These are phyloP conservation scores for Talaromyces islandicus DNA, from an alignment of 2,329 filamentous ascomycete genomes.

Conservation along the genomic window DNA sequence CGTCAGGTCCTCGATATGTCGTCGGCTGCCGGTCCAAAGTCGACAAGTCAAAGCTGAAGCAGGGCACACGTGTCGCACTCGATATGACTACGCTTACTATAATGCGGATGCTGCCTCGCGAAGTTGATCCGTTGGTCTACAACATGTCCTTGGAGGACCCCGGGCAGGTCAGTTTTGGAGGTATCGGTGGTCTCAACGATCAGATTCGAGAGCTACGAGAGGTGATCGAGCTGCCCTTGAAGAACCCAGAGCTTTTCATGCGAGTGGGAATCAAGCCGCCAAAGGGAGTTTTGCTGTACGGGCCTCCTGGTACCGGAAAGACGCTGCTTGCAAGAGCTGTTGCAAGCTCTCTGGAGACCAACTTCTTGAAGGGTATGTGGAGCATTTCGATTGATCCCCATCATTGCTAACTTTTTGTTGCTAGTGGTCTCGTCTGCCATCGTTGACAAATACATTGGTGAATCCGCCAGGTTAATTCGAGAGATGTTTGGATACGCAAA, in stretches of 20 bases:
- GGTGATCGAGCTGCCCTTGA: constrained; percentile 94
- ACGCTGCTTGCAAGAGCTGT: constrained; percentile 90
- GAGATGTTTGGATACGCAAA: constrained; percentile 99
- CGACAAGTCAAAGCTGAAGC: constrained; percentile 94
- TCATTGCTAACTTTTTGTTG: not conserved
- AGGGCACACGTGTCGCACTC: constrained; percentile 92
- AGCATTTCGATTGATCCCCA: not conserved
- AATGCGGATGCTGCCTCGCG: constrained; percentile 98
- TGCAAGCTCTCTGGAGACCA: constrained; percentile 92
- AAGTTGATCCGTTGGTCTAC: constrained; percentile 97
- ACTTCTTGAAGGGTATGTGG: constrained; percentile 83
- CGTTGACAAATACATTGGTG: constrained; percentile 99
- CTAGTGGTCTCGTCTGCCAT: constrained; percentile 96
- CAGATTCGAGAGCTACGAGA: constrained; percentile 96
- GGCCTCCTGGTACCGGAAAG: constrained; percentile 94
- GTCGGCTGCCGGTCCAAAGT: constrained; percentile 98
- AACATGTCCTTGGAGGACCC: constrained; percentile 99
- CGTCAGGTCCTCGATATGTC: constrained; percentile 93
- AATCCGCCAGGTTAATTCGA: constrained; percentile 91
- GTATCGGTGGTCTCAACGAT: constrained; percentile 95
- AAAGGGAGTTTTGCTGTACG: constrained; percentile 93
- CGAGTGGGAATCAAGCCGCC: constrained; percentile 98
- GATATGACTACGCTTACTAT: constrained; percentile 99
- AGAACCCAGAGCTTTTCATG: constrained; percentile 96
- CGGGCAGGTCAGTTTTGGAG: constrained; percentile 93